These are phyloP conservation scores for Jasminum sambac DNA, from an alignment of 257 asterid genomes.

Conservation along the genomic window DNA sequence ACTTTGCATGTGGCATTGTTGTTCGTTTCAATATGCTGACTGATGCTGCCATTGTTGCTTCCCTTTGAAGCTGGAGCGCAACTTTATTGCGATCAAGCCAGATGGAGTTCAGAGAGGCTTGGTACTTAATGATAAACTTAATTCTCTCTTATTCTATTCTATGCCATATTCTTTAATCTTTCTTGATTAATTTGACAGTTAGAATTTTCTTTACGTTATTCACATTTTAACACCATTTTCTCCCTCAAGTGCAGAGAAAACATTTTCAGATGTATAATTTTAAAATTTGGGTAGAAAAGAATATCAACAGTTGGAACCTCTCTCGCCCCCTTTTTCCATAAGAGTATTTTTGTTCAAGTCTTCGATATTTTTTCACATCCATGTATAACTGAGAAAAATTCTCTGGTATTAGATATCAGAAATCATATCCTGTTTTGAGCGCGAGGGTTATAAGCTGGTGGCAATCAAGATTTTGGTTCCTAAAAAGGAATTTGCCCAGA, in stretches of 20 bases:
- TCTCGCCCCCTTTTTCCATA: background rate
- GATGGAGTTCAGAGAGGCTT: constrained; percentile 98
- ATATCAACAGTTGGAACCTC: background rate
- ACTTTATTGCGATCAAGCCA: constrained; percentile 97
- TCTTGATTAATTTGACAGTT: constrained; percentile 16
- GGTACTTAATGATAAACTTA: constrained; percentile 44
- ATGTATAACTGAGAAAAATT: constrained; percentile 21
- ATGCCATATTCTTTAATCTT: constrained; percentile 17
- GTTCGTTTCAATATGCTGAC: constrained; percentile 1
- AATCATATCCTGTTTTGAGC: constrained; percentile 86
- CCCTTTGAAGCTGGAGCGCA: constrained; percentile 66
- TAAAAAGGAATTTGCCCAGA: constrained; percentile 79
- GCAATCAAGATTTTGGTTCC: constrained; percentile 83
- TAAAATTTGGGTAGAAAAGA: background rate
- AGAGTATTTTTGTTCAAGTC: background rate
- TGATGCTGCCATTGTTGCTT: too few relatives aligned
- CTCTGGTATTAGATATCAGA: constrained; percentile 71
- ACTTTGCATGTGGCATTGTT: constrained; percentile 5
- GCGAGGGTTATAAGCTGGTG: constrained; percentile 93
- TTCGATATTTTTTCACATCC: background rate
- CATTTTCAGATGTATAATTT: background rate
- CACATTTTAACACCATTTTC: background rate
- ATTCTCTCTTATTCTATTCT: background rate
- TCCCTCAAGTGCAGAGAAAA: background rate
- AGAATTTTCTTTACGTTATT: constrained; percentile 5